These are phyloP conservation scores for Strobilomyces echinocephalus DNA, from an alignment of 768 basidiomycete species.

Conservation along the genomic window DNA sequence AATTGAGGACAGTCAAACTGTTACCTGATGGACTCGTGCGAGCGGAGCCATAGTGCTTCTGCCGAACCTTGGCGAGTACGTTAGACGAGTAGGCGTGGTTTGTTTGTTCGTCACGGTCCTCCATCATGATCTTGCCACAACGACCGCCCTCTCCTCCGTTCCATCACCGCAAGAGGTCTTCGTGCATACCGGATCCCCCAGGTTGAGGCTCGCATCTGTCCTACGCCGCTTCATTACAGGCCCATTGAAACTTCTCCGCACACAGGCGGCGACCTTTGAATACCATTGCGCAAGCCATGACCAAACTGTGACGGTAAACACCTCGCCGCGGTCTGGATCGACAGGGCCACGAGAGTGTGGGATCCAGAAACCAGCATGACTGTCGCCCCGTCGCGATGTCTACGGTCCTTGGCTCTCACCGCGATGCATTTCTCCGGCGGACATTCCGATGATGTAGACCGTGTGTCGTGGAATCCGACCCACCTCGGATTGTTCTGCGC, in stretches of 20 bases:
- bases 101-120: no score
- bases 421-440: conserved; percentile 64
- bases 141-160: conserved; percentile 68
- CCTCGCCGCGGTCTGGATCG: conserved; percentile 76
- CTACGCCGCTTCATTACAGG: conserved; percentile 37
- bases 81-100: no score
- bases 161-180: conserved; percentile 63
- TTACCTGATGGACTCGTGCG: no score
- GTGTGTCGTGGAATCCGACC: conserved; percentile 80
- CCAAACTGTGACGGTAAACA: conserved; percentile 78
- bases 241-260: conserved; percentile 69
- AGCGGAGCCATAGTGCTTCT: no score
- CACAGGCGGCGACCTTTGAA: conserved; percentile 71
- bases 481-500: conserved; percentile 82
- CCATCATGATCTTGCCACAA: no score
- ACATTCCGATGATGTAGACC: conserved; percentile 76
- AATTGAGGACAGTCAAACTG: no score
- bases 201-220: conserved; percentile 4
- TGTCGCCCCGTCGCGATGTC: conserved; percentile 1
- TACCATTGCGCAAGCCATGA: conserved; percentile 60
- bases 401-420: conserved; percentile 16
- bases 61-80: no score
- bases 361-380: conserved; percentile 71
- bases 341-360: conserved; percentile 76
- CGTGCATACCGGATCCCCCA: conserved; percentile 49